A percentile compares a stretch with the other conserved stretches of the same genome.
Conservation (phyloP, 495 filamentous ascomycete genomes). For the Wilcoxina mikolae region DNA sequence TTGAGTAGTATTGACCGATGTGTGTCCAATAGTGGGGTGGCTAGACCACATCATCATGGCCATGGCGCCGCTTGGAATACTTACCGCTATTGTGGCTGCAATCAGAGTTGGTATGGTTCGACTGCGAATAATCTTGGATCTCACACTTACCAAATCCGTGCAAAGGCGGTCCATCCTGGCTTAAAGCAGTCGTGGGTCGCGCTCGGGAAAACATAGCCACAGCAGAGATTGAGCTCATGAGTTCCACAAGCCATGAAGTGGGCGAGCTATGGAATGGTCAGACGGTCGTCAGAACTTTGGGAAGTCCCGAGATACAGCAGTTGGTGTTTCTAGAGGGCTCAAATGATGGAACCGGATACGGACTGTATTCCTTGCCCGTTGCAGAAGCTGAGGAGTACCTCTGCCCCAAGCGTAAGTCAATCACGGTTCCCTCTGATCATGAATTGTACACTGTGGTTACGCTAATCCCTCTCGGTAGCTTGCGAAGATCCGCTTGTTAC, state of each 20-base stretch:
- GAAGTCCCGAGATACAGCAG: constrained; percentile 14
- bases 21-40: constrained; percentile 18
- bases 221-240: constrained; percentile 28
- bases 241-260: constrained; percentile 27
- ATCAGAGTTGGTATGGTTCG: constrained; percentile 34
- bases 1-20: background rate
- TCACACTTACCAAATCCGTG: background rate
- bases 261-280: constrained; percentile 29
- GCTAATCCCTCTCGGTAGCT: background rate
- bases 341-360: background rate
- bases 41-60: constrained; percentile 42
- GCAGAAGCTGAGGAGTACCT: background rate
- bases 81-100: constrained; percentile 39
- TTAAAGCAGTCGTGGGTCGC: constrained; percentile 25
- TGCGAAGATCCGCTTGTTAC: background rate
- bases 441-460: background rate
- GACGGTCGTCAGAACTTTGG: constrained; percentile 16
- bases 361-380: background rate
- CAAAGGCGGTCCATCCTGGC: constrained; percentile 8
- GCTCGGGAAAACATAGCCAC: constrained; percentile 22
- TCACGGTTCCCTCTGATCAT: background rate
- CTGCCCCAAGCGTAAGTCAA: background rate
- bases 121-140: background rate
- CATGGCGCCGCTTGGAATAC: constrained; percentile 38
- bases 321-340: constrained; percentile 10